Evolutionary conservation across 495 filamentous ascomycete genomes (phyloP).

Genomic region (Letharia lupina): DNA sequence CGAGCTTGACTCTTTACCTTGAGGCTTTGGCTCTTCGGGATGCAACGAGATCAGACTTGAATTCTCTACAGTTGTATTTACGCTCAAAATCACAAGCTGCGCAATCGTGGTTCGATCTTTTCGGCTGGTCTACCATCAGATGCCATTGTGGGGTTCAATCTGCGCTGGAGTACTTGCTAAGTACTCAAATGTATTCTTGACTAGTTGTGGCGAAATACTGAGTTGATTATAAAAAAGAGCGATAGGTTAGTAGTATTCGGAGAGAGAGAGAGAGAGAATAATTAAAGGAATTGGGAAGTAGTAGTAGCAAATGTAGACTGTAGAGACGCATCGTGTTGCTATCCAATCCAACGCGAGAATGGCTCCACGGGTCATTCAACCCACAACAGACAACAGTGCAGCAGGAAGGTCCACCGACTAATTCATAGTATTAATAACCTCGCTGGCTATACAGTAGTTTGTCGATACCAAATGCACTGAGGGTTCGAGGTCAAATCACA

Average conservation of each 20-base stretch:
- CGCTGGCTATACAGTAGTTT: too few relatives aligned
- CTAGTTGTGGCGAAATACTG: background rate
- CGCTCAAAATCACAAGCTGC: background rate
- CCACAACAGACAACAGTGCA: background rate
- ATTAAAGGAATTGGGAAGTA: too few relatives aligned
- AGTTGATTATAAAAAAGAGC: background rate
- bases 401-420: background rate
- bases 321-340: background rate
- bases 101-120: background rate
- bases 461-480: too few relatives aligned
- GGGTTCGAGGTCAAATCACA: too few relatives aligned
- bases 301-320: background rate
- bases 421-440: background rate
- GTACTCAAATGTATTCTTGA: background rate
- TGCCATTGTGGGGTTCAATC: background rate
- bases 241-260: background rate
- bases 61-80: background rate
- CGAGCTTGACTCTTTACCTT: background rate
- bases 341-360: constrained; percentile 2
- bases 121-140: background rate
- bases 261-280: too few relatives aligned
- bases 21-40: background rate
- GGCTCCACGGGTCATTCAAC: constrained; percentile 4
- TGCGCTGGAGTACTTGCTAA: background rate
- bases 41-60: background rate